Conservation (phyloP, 1,139 yeast species). For the Yamadazyma taylorii region DNA sequence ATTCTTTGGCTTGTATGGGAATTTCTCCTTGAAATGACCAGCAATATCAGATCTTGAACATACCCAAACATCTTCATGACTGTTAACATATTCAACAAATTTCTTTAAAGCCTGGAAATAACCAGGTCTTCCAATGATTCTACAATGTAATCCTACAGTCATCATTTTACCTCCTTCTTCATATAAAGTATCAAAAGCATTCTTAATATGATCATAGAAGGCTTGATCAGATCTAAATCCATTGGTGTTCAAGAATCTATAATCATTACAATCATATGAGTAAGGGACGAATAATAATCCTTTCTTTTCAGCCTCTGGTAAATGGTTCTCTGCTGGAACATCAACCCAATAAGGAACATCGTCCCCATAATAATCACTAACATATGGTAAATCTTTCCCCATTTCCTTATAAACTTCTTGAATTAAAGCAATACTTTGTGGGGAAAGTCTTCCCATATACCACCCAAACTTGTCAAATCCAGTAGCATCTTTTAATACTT, state of each 20-base stretch:
- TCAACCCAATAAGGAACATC: slow-evolving; percentile 20
- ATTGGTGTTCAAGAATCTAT: slow-evolving; percentile 16
- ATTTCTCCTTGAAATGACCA: slow-evolving; percentile 21
- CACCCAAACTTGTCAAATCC: slow-evolving; percentile 18
- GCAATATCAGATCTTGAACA: slow-evolving; percentile 37
- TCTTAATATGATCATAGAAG: slow-evolving; percentile 20
- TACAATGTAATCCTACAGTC: slow-evolving; percentile 35
- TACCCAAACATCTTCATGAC: slow-evolving; percentile 35
- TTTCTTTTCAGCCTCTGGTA: slow-evolving; percentile 18
- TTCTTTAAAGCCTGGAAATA: slow-evolving; percentile 31
- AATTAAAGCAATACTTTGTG: slow-evolving; percentile 17
- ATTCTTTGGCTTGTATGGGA: slow-evolving; percentile 19
- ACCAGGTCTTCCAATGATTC: slow-evolving; percentile 38
- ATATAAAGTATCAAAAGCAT: slow-evolving; percentile 35
- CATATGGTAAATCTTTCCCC: slow-evolving; percentile 17
- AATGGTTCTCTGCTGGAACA: slow-evolving; percentile 19
- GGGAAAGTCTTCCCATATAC: slow-evolving; percentile 20
- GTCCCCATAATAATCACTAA: slow-evolving; percentile 20
- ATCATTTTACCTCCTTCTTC: slow-evolving; percentile 39
- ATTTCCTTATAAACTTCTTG: slow-evolving; percentile 17
- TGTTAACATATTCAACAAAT: slow-evolving; percentile 31
- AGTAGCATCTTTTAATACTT: slow-evolving; percentile 15
- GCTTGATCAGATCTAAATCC: slow-evolving; percentile 18
- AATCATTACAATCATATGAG: slow-evolving; percentile 19
- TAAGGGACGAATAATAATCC: slow-evolving; percentile 19